Percentiles rank a stretch among this genome's conserved stretches.
Conservation (phyloP, 192 early-diverging fungal genomes). For the Backusella sp. region DNA sequence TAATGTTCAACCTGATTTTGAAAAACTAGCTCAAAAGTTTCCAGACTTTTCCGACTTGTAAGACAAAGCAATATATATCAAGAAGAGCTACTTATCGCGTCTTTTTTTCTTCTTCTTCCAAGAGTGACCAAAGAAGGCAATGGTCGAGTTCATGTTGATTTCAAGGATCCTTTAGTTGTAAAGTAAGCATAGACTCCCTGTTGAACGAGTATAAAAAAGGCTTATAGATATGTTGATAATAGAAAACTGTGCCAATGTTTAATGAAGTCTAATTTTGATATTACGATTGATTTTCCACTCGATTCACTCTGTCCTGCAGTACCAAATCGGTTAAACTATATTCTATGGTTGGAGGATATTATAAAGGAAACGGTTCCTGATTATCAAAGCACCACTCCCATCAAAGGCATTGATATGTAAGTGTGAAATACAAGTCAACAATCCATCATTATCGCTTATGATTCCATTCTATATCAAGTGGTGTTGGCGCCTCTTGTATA, state of each 20-base stretch:
- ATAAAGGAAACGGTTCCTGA: conserved; percentile 26
- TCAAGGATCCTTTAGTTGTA: conserved; percentile 59
- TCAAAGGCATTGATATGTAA: conserved; percentile 66
- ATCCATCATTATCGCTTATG: not conserved
- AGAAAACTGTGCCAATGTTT: conserved; percentile 63
- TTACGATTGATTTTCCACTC: conserved; percentile 65
- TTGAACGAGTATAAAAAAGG: not conserved
- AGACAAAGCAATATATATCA: not conserved
- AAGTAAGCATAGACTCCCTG: conserved; percentile 34
- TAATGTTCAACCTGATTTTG: conserved; percentile 55
- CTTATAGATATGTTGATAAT: not conserved
- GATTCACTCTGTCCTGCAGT: conserved; percentile 69
- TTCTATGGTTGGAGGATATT: conserved; percentile 68
- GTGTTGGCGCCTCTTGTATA: conserved; percentile 89
- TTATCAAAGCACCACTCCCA: not conserved
- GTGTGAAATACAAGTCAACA: not conserved
- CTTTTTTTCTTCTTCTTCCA: not conserved
- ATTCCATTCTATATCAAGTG: conserved; percentile 41
- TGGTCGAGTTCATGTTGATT: conserved; percentile 50
- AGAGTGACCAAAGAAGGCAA: conserved; percentile 17
- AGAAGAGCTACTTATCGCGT: not conserved
- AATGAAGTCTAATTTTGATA: conserved; percentile 58
- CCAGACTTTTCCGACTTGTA: conserved; percentile 48
- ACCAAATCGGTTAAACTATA: conserved; percentile 63
- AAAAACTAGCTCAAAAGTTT: conserved; percentile 45